Percentiles rank a stretch among this genome's conserved stretches.
Conservation (phyloP, 352 stramenopile species). For the Globisporangium camurandrum region DNA sequence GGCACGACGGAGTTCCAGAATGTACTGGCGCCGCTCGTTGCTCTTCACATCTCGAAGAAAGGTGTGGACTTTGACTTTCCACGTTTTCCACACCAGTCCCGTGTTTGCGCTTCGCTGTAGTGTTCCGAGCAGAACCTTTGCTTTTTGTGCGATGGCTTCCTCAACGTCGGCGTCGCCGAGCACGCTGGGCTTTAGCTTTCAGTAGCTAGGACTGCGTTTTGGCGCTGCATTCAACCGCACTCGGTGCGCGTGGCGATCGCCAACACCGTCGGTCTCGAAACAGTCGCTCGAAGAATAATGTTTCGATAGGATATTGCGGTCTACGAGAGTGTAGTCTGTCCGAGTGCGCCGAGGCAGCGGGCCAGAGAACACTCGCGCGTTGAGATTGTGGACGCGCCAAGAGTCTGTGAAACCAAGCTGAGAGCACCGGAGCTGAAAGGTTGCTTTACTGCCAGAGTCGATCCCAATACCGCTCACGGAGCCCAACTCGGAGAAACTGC, state of each 20-base stretch:
- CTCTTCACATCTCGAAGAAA: conserved; percentile 5
- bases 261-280: conserved; percentile 1
- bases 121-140: background rate
- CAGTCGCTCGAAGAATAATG: background rate
- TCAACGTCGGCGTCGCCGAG: conserved; percentile 1
- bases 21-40: background rate
- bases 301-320: background rate
- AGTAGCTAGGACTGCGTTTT: background rate
- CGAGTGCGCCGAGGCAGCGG: conserved; percentile 4
- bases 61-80: conserved; percentile 7
- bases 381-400: conserved; percentile 11
- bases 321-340: conserved; percentile 15
- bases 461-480: background rate
- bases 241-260: conserved; percentile 3
- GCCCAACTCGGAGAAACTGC: conserved; percentile 4
- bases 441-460: background rate
- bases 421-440: conserved; percentile 10
- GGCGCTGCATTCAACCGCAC: background rate
- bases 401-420: conserved; percentile 11
- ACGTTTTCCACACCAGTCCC: conserved; percentile 9
- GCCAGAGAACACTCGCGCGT: background rate
- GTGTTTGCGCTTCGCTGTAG: conserved; percentile 4
- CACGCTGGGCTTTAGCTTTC: background rate
- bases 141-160: conserved; percentile 1
- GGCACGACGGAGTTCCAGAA: background rate